phyloP scores from a whole-genome alignment of 108 stramenopile species.

The Schizochytrium sp. region DNA sequence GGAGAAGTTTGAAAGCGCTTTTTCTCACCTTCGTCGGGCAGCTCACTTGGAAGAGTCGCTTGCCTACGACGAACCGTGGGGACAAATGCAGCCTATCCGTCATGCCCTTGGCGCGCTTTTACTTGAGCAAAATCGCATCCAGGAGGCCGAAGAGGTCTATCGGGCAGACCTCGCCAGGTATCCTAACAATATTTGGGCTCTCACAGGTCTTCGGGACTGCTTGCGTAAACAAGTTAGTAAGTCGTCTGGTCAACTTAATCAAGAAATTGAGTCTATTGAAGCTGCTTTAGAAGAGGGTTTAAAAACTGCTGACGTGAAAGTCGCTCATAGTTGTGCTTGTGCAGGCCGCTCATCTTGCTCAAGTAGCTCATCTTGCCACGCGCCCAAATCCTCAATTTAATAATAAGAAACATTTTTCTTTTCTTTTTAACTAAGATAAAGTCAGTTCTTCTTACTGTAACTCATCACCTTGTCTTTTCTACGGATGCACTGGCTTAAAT shows the following conservation, averaged over 20 bases:
- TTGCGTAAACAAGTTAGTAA: background rate
- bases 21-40: slow-evolving; percentile 66
- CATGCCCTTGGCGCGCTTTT: slow-evolving; percentile 74
- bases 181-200: slow-evolving; percentile 65
- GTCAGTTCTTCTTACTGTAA: background rate
- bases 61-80: slow-evolving; percentile 73
- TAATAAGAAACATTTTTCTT: background rate
- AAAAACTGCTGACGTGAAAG: background rate
- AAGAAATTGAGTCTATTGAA: background rate
- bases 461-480: background rate
- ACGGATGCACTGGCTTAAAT: background rate
- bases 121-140: slow-evolving; percentile 64
- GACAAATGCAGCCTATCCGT: slow-evolving; percentile 71
- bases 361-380: background rate
- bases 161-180: slow-evolving; percentile 68
- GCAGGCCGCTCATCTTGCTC: background rate
- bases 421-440: background rate
- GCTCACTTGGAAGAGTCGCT: slow-evolving; percentile 62
- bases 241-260: background rate
- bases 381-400: background rate
- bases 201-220: slow-evolving; percentile 65
- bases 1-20: slow-evolving; percentile 70
- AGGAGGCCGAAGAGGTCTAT: slow-evolving; percentile 17
- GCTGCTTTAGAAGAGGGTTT: background rate
- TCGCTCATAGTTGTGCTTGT: slow-evolving; percentile 25